phyloP scores from a whole-genome alignment of 768 basidiomycete species.

The Calocybe indica region DNA sequence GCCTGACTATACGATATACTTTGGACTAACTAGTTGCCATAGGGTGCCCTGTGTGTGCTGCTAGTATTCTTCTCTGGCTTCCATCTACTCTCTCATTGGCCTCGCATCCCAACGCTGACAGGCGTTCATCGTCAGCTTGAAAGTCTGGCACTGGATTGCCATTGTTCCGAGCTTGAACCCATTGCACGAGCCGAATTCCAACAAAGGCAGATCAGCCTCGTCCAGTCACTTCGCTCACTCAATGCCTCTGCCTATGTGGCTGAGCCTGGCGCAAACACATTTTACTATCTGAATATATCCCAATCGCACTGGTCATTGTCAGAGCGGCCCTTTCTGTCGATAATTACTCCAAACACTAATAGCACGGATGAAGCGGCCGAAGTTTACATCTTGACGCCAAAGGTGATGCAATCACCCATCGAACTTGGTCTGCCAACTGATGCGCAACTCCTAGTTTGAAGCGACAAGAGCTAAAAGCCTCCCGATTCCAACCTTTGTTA shows the following conservation, averaged over 20 bases:
- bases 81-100: too few relatives aligned
- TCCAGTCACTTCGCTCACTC: conserved; percentile 38
- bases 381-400: conserved; percentile 64
- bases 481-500: conserved; percentile 41
- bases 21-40: too few relatives aligned
- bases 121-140: too few relatives aligned
- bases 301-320: conserved; percentile 58
- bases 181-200: conserved; percentile 31
- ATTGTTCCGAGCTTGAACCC: neutral
- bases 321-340: conserved; percentile 72
- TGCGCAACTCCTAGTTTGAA: conserved; percentile 44
- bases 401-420: conserved; percentile 16
- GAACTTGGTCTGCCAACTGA: neutral
- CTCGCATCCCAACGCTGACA: too few relatives aligned
- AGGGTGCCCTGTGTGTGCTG: too few relatives aligned
- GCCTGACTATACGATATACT: too few relatives aligned
- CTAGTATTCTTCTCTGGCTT: too few relatives aligned
- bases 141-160: neutral
- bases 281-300: conserved; percentile 73
- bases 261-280: conserved; percentile 69
- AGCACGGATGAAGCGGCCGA: conserved; percentile 27
- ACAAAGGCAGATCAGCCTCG: conserved; percentile 49
- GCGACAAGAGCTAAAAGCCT: conserved; percentile 60
- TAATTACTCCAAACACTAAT: conserved; percentile 42
- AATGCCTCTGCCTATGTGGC: conserved; percentile 68